These are phyloP conservation scores for Penicillium griseofulvum DNA, from an alignment of 2,329 filamentous ascomycete species.

Conservation along the genomic window DNA sequence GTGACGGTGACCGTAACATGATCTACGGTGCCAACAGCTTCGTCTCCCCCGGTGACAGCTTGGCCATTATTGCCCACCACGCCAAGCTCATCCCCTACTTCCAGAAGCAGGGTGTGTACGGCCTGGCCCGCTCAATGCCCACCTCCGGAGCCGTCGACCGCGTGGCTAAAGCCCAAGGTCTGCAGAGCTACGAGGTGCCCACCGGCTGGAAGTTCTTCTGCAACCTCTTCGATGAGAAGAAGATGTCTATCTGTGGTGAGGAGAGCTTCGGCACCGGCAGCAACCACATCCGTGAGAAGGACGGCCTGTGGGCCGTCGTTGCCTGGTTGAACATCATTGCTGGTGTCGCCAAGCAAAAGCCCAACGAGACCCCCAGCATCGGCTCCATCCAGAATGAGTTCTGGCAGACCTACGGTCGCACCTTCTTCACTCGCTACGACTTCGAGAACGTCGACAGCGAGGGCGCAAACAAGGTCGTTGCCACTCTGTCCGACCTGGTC, in stretches of 20 bases:
- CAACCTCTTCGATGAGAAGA: slow-evolving; percentile 87
- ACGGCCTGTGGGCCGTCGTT: slow-evolving; percentile 94
- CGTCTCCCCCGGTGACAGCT: slow-evolving; percentile 92
- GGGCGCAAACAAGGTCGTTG: slow-evolving; percentile 85
- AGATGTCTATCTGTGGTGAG: slow-evolving; percentile 97
- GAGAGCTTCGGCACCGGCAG: slow-evolving; percentile 97
- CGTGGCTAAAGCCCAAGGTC: slow-evolving; percentile 89
- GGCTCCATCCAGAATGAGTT: slow-evolving; percentile 95
- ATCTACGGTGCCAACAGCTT: slow-evolving; percentile 97
- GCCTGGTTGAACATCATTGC: slow-evolving; percentile 99
- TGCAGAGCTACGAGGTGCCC: slow-evolving; percentile 92
- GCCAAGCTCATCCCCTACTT: slow-evolving; percentile 97
- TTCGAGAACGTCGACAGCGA: slow-evolving; percentile 94
- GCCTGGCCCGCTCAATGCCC: slow-evolving; percentile 94
- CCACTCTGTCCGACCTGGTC: slow-evolving; percentile 75
- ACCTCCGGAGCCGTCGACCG: slow-evolving; percentile 94
- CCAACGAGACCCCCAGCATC: slow-evolving; percentile 81
- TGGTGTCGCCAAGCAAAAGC: slow-evolving; percentile 78
- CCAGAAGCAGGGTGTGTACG: slow-evolving; percentile 93
- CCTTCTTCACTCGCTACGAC: slow-evolving; percentile 98
- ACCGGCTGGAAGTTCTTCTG: slow-evolving; percentile 99
- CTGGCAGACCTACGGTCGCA: slow-evolving; percentile 93
- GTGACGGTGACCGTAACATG: slow-evolving; percentile 99
- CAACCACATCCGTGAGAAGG: slow-evolving; percentile 99
- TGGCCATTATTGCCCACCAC: slow-evolving; percentile 97